Conservation (phyloP, 2,329 filamentous ascomycete species). For the Penicillium sp. region DNA sequence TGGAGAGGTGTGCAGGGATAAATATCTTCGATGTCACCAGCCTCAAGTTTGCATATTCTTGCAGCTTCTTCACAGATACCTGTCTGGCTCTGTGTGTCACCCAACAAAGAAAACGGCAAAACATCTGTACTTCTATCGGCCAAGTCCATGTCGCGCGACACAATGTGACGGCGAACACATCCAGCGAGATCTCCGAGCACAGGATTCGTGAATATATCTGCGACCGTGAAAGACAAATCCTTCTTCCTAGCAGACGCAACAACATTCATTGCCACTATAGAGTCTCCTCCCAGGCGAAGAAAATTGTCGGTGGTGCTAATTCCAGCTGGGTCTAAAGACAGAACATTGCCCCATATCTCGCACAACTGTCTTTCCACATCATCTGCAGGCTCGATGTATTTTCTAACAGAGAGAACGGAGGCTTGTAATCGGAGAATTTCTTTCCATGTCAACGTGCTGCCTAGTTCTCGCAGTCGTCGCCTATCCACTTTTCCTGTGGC, state of each 20-base stretch:
- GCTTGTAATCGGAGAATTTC: constrained; percentile 21
- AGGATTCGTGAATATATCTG: constrained; percentile 7
- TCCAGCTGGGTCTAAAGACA: constrained; percentile 17
- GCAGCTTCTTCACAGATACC: neutral
- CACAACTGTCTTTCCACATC: constrained; percentile 19
- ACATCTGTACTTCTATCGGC: neutral
- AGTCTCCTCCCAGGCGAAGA: constrained; percentile 27
- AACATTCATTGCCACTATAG: constrained; percentile 21
- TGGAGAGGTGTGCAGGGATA: constrained; percentile 41
- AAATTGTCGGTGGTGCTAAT: constrained; percentile 24
- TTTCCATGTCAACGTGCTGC: constrained; percentile 2
- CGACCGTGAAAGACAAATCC: constrained; percentile 2
- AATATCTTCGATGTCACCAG: constrained; percentile 32
- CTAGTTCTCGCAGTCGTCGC: constrained; percentile 17
- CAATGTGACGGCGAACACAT: neutral
- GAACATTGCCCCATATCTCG: constrained; percentile 19
- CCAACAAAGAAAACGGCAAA: constrained; percentile 2
- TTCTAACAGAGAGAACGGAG: constrained; percentile 13
- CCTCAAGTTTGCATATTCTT: constrained; percentile 23
- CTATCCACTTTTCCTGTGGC: constrained; percentile 22
- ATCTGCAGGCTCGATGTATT: neutral
- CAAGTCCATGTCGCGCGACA: neutral
- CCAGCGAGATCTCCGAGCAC: constrained; percentile 18
- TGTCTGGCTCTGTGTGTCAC: neutral
- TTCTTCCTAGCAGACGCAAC: constrained; percentile 8